Percentiles rank a stretch among this genome's conserved stretches.
Evolutionary conservation across 495 filamentous ascomycete genomes (phyloP).

Genomic region (Aspergillus olivimuriae): DNA sequence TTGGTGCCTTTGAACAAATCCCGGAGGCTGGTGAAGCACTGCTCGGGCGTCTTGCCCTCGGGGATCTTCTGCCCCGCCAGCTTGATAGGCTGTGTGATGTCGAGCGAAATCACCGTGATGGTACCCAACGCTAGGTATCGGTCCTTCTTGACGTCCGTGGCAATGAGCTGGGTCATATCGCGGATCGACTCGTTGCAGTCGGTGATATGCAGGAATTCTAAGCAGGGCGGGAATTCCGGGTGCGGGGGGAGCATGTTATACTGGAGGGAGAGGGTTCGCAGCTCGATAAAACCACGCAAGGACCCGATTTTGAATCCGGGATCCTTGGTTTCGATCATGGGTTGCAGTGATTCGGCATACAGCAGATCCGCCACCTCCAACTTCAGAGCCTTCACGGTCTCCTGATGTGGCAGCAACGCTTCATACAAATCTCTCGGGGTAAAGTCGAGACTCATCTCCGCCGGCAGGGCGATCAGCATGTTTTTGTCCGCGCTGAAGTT

Average conservation of each 20-base stretch:
- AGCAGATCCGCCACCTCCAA: no score
- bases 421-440: background rate
- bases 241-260: conserved; percentile 17
- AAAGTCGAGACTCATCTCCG: no score
- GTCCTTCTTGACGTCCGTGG: conserved; percentile 14
- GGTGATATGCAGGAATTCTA: conserved; percentile 12
- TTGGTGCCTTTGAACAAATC: conserved; percentile 17
- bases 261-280: conserved; percentile 14
- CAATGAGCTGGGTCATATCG: conserved; percentile 15
- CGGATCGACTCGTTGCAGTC: conserved; percentile 22
- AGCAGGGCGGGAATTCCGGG: conserved; percentile 15
- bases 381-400: conserved; percentile 14
- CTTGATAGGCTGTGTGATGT: conserved; percentile 17
- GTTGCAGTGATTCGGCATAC: no score
- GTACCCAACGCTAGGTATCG: conserved; percentile 12
- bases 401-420: conserved; percentile 14
- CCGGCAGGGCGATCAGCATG: no score
- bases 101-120: conserved; percentile 12
- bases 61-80: conserved; percentile 17
- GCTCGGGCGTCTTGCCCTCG: conserved; percentile 13
- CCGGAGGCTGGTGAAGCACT: conserved; percentile 14
- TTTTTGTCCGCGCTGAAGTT: conserved; percentile 10
- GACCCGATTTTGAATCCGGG: conserved; percentile 13
- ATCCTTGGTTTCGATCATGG: no score
- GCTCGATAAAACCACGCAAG: conserved; percentile 16